Percentiles rank a stretch among this genome's conserved stretches.
phyloP scores from a whole-genome alignment of 192 early-diverging fungal genomes.

The Phlyctochytrium arcticum region DNA sequence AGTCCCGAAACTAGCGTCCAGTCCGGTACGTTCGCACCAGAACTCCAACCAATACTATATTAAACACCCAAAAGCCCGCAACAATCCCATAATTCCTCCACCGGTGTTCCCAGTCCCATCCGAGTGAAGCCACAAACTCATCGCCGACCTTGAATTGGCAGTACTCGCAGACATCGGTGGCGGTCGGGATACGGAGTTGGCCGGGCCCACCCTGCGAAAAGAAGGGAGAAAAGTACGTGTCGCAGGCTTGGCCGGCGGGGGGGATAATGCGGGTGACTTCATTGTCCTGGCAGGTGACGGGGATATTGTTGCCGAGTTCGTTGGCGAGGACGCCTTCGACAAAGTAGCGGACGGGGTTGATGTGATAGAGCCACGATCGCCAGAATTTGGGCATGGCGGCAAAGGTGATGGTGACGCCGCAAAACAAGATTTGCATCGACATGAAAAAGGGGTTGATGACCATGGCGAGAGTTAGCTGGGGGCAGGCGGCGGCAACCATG shows the following conservation, averaged over 20 bases:
- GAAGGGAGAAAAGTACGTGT: conserved; percentile 53
- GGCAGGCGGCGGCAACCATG: conserved; percentile 63
- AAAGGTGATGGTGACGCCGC: conserved; percentile 61
- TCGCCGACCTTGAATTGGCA: conserved; percentile 55
- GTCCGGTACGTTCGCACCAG: neutral
- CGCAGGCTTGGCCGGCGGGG: conserved; percentile 57
- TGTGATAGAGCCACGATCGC: conserved; percentile 66
- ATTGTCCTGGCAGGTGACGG: conserved; percentile 37
- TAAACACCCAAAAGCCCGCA: conserved; percentile 45
- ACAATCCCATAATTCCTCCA: conserved; percentile 74
- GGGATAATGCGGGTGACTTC: conserved; percentile 58
- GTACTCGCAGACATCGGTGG: conserved; percentile 56
- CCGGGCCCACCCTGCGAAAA: conserved; percentile 46
- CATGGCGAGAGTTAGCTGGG: conserved; percentile 41
- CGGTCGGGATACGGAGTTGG: conserved; percentile 52
- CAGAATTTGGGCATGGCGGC: conserved; percentile 63
- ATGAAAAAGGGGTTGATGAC: conserved; percentile 67
- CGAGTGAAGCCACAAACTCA: conserved; percentile 49
- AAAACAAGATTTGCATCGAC: conserved; percentile 64
- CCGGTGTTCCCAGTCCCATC: conserved; percentile 51
- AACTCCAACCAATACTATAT: conserved; percentile 43
- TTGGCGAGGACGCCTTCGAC: conserved; percentile 51
- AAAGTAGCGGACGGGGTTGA: conserved; percentile 64
- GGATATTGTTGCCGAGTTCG: conserved; percentile 46
- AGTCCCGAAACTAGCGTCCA: too few relatives aligned